Conservation (phyloP, 2,329 filamentous ascomycete species). For the Bisporella sp. region DNA sequence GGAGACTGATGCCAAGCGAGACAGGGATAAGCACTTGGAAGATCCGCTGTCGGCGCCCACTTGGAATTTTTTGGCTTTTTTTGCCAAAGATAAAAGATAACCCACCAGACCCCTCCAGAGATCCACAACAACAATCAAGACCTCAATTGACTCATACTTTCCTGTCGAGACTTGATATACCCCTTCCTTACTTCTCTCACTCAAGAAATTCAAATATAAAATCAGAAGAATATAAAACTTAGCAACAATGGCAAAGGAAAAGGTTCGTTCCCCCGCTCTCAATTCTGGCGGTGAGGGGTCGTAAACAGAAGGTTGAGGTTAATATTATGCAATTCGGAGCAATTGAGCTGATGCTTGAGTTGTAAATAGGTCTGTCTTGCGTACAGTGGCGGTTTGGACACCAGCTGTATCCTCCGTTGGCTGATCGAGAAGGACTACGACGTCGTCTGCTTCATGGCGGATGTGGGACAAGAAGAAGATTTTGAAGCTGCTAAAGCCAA, state of each 20-base stretch:
- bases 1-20: too few species aligned
- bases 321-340: slow-evolving; percentile 1
- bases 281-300: background rate
- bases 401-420: slow-evolving; percentile 36
- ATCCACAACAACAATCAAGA: too few species aligned
- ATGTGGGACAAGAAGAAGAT: slow-evolving; percentile 73
- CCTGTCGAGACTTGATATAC: too few species aligned
- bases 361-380: slow-evolving; percentile 32
- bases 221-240: too few species aligned
- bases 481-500: slow-evolving; percentile 67
- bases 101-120: too few species aligned
- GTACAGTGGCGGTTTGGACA: slow-evolving; percentile 38
- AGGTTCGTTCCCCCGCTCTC: slow-evolving; percentile 10
- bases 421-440: slow-evolving; percentile 44
- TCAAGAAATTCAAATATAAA: too few species aligned
- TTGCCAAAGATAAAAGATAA: too few species aligned
- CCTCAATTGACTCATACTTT: too few species aligned
- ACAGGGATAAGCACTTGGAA: too few species aligned
- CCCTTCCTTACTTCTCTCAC: too few species aligned
- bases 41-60: too few species aligned
- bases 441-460: slow-evolving; percentile 48
- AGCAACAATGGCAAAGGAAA: slow-evolving; percentile 21
- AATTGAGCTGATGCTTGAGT: slow-evolving; percentile 10
- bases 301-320: background rate
- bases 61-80: too few species aligned